Base-by-base conservation (phyloP, 1,284 basidiomycete genomes). In the Vanrija sp. region DNA sequence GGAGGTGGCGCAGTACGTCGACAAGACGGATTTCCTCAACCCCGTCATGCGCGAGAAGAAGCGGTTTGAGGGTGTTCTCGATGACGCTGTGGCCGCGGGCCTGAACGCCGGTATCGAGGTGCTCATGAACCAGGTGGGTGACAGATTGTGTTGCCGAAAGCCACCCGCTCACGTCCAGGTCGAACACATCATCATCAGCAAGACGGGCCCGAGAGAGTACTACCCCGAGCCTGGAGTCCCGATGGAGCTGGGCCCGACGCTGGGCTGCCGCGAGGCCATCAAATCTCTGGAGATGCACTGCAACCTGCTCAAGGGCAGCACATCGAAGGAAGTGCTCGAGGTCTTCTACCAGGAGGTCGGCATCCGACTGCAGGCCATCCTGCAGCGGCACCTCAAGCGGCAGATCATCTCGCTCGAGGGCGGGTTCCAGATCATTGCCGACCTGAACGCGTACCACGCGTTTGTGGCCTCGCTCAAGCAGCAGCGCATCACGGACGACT, bases 331-430 rank as follows among this genome's bases (percentile, higher is more conserved):
- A 61, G 91, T 98, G 2, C 78, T 98, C 19, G 95, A 98, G 65
- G 93, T 98, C 2, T 98, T 98, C 74, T 91, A 98, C 71, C 88
- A 95, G 75, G 95, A 99, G 75, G 88, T 98, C 44, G 93, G 94
- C 1, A 85, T 96, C 56, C 84, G 96, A 22, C 75, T 98, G 18
- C 88, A 96, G 67, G 85, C 83, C 6, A 93, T 98, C 64, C 75
- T 98, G 25, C 91, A 96, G 72, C 94, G 96, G 65, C 96, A 98
- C 66, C 85, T 98, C 69, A 98, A 98, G 67, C 83, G 92, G 3
- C 91, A 96, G 69, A 96, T 96, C 66, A 95, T 98, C 60, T 96
- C 90, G 1, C 81, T 96, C 22, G 84, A 81, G 50, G 96, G 96
- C 16, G 94, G 93, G 0, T 52, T 97, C 74, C 90, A 94, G 65